phyloP scores from a whole-genome alignment of 768 basidiomycete species.

The Dacryopinax spathularia region DNA sequence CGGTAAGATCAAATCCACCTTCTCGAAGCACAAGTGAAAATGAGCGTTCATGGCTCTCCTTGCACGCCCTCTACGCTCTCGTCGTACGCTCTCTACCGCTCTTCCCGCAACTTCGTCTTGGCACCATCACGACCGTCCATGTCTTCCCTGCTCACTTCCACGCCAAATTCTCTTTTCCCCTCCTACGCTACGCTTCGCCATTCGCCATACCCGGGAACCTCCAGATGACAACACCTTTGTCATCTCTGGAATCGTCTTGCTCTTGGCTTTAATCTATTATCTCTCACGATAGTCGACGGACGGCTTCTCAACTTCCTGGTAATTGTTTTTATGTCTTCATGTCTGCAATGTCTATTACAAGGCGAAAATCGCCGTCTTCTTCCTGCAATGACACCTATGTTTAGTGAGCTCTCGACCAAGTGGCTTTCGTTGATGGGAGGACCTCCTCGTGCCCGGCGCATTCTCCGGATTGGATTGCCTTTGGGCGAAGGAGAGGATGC shows the following conservation, averaged over 20 bases:
- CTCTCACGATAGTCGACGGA: not conserved
- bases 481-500: too few relatives aligned
- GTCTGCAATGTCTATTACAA: not conserved
- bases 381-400: not conserved
- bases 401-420: too few relatives aligned
- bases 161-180: not conserved
- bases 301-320: not conserved
- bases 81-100: not conserved
- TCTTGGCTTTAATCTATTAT: not conserved
- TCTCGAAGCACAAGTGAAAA: slow-evolving; percentile 17
- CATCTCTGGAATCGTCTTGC: not conserved
- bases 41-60: not conserved
- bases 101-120: not conserved
- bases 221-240: not conserved
- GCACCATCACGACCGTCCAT: not conserved
- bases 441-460: too few relatives aligned
- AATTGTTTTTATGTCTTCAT: not conserved
- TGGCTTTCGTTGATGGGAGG: too few relatives aligned
- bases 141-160: not conserved
- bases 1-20: slow-evolving; percentile 38
- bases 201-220: not conserved
- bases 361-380: not conserved
- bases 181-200: not conserved
- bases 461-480: too few relatives aligned
- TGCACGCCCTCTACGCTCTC: not conserved